A percentile compares a stretch with the other conserved stretches of the same genome.
These are phyloP conservation scores for Pseudofabraea citricarpa DNA, from an alignment of 2,329 filamentous ascomycete genomes.

Conservation along the genomic window DNA sequence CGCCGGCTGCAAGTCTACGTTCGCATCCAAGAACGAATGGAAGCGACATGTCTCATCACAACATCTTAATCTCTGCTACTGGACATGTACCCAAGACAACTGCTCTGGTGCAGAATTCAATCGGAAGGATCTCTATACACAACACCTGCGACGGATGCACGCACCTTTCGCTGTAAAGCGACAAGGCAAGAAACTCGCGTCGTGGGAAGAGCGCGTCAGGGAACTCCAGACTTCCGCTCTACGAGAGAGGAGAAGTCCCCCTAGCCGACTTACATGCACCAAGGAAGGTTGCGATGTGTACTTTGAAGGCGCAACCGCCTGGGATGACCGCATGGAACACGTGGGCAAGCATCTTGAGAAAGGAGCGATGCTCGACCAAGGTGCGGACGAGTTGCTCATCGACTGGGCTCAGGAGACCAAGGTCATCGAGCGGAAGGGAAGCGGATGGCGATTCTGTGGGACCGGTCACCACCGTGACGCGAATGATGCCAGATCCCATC, in stretches of 20 bases:
- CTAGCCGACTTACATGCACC: conserved; percentile 56
- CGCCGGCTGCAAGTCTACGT: conserved; percentile 70
- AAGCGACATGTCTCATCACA: conserved; percentile 82
- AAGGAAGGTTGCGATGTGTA: conserved; percentile 50
- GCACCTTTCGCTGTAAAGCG: conserved; percentile 41
- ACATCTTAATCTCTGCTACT: conserved; percentile 71
- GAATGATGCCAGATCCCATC: background rate
- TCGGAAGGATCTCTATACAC: conserved; percentile 86
- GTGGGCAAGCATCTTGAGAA: conserved; percentile 74
- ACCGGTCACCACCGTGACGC: background rate
- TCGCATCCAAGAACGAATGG: conserved; percentile 89
- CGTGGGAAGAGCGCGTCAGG: conserved; percentile 50
- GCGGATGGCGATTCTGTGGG: conserved; percentile 2
- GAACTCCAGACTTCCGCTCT: conserved; percentile 54
- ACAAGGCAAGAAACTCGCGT: conserved; percentile 32
- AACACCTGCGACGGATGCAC: conserved; percentile 87
- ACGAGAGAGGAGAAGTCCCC: conserved; percentile 55
- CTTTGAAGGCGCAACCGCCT: conserved; percentile 61
- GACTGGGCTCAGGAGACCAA: conserved; percentile 15
- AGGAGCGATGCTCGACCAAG: conserved; percentile 26
- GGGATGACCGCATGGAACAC: conserved; percentile 86
- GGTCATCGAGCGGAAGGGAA: conserved; percentile 13
- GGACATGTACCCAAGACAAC: conserved; percentile 54
- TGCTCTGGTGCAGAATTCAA: conserved; percentile 55
- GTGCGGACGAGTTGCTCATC: conserved; percentile 15